Evolutionary conservation across 2,329 filamentous ascomycete species (phyloP), one percentile per base, ranked within the genome.

Genomic region (Paraconiothyrium sp.): DNA sequence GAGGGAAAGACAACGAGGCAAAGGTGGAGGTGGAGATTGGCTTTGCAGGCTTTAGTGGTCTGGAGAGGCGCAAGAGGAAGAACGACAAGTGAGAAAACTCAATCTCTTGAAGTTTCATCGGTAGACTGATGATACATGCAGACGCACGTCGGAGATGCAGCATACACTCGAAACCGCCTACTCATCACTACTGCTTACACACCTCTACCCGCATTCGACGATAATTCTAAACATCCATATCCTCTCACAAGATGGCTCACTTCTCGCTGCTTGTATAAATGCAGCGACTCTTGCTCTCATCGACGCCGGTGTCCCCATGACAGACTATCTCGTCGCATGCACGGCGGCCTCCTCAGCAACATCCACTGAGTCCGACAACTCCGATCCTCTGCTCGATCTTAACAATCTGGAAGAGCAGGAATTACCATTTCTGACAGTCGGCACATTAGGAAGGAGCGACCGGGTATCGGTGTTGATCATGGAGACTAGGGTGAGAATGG

Each of bases 301-400:
- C 64, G 95, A 99, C 76, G 95, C 95, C 0, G 95, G 95, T 56
- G 90, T 99, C 22, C 95, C 95, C 27, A 97, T 98, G 94, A 89
- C 89, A 2, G 93, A 97, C 75, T 96, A 97, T 76, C 87, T 98
- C 2, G 89, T 90, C 24, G 93, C 94, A 6, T 96, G 92, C 80
- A 97, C 94, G 0, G 92, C 93, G 0, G 95, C 94, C 4, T 92
- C 90, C 14, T 92, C 91, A 0, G 89, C 89, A 0, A 86, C 88
- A 0, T 66, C 65, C 9, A 69, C 71, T 4, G 74, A 73, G 2
- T 57, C 62, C 1, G 83, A 85, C 62, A 87, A 87, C 3, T 90
- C 91, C 11, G 92, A 96, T 72, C 92, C 92, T 2, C 78, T 96
- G 60, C 83, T 96, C 58, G 92, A 96, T 78, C 80, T 96, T 34